Evolutionary conservation across 345 rosid genomes (phyloP).

Genomic region (Salix exigua): DNA sequence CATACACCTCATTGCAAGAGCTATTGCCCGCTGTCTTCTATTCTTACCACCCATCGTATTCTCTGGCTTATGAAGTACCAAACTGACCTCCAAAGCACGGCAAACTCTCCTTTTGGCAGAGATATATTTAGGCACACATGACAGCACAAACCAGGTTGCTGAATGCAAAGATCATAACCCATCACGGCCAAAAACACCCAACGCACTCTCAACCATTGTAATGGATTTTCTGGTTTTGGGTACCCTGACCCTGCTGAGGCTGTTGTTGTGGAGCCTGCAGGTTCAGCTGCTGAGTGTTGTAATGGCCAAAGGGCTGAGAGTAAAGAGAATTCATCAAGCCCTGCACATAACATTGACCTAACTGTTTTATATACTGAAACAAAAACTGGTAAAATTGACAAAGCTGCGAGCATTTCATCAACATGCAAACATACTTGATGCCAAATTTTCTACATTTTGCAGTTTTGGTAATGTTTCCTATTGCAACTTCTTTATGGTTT

Average conservation of each 20-base stretch:
- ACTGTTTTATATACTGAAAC: not conserved
- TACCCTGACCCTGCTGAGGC: slow-evolving; percentile 70
- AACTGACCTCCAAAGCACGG: slow-evolving; percentile 36
- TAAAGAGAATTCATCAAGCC: slow-evolving; percentile 89
- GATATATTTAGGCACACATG: slow-evolving; percentile 44
- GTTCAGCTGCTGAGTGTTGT: slow-evolving; percentile 72
- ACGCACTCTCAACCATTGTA: slow-evolving; percentile 62
- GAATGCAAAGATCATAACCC: slow-evolving; percentile 73
- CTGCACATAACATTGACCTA: slow-evolving; percentile 34
- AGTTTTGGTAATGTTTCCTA: not conserved
- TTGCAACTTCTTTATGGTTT: not conserved
- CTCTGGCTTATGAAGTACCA: slow-evolving; percentile 15
- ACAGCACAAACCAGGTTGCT: slow-evolving; percentile 73
- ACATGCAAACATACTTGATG: not conserved
- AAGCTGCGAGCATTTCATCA: not conserved
- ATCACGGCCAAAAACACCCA: slow-evolving; percentile 28
- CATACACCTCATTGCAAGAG: slow-evolving; percentile 21
- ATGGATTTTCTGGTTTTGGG: slow-evolving; percentile 78
- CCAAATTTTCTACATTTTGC: not conserved
- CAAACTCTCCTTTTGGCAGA: slow-evolving; percentile 17
- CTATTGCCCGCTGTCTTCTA: slow-evolving; percentile 24
- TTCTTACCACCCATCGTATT: slow-evolving; percentile 21
- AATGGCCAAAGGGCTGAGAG: slow-evolving; percentile 86
- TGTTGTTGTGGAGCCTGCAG: slow-evolving; percentile 61
- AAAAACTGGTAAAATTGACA: not conserved